Evolutionary conservation across 768 basidiomycete species (phyloP), one percentile per base, ranked within the genome.

Genomic region (Grammothele lineata): DNA sequence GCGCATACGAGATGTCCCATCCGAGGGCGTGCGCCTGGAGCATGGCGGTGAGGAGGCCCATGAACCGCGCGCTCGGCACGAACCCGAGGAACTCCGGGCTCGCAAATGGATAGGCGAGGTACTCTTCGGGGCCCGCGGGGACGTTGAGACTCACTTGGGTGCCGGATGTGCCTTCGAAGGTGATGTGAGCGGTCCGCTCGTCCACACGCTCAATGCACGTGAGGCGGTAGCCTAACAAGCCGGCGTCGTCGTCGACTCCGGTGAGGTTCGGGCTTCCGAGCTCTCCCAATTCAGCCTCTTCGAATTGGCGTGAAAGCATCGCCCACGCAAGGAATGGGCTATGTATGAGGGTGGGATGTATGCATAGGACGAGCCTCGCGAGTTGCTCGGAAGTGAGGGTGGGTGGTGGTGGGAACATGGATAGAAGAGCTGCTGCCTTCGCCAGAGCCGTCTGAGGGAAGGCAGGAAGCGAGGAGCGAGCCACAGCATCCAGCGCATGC

Each of bases 301-400:
- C 70, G 4, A 72, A 70, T 45, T 81, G 80, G 23, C 73, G 67
- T 43, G 74, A 73, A 15, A 85, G 73, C 50, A 80, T 66, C 1
- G 76, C 80, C 81, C 81, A 85, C 4, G 77, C 80, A 42, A 77
- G 75, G 57, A 80, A 76, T 1, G 80, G 71, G 6, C 80, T 77
- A 50, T 78, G 67, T 6, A 73, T 63, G 14, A 85, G 67, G 0
- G 63, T 72, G 0, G 83, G 82, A 56, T 85, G 81, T n/a, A 85
- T 65, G 2, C 72, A 74, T 21, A 83, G 58, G 14, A 84, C 51
- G 2, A 85, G 63, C 3, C 77, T 68, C 2, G 77, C 73, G 11
- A 84, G 74, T 55, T 80, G 77, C 2, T 61, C 62, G 0, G 79
- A 69, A 1, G 74, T 57, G 2, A 77, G 62, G 4, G 49, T 24